Conservation (phyloP, 2,329 filamentous ascomycete species). For the Penicillium sp. region DNA sequence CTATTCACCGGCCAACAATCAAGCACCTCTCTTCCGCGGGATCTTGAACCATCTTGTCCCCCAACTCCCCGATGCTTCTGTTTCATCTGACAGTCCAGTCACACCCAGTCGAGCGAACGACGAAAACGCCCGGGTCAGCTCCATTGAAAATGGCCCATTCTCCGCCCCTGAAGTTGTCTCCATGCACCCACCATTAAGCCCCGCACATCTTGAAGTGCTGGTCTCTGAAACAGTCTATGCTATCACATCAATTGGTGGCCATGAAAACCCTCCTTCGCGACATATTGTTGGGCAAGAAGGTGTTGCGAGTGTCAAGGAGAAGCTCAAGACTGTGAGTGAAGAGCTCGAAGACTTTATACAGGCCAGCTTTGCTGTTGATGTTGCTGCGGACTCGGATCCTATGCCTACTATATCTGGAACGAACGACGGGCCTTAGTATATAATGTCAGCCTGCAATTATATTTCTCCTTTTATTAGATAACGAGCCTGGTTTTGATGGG, state of each 20-base stretch:
- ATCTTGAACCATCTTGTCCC: conserved; percentile 75
- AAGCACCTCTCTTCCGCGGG: conserved; percentile 71
- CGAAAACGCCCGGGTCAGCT: conserved; percentile 17
- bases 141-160: conserved; percentile 30
- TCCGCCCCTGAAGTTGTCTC: conserved; percentile 46
- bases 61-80: conserved; percentile 51
- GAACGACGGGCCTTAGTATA: conserved; percentile 9
- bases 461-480: background rate
- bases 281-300: conserved; percentile 92
- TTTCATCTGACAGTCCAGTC: conserved; percentile 1
- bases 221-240: conserved; percentile 86
- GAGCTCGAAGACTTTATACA: conserved; percentile 95
- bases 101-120: conserved; percentile 10
- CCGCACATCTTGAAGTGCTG: conserved; percentile 60
- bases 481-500: background rate
- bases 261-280: conserved; percentile 86
- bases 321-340: conserved; percentile 89
- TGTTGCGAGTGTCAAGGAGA: conserved; percentile 80
- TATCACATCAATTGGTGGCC: conserved; percentile 80
- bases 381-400: conserved; percentile 28
- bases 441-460: conserved; percentile 1
- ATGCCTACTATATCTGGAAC: conserved; percentile 8
- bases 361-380: conserved; percentile 72
- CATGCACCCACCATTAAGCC: conserved; percentile 65
- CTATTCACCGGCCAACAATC: conserved; percentile 60